These are phyloP conservation scores for Xylaria bambusicola DNA, from an alignment of 495 filamentous ascomycete genomes.

Conservation along the genomic window DNA sequence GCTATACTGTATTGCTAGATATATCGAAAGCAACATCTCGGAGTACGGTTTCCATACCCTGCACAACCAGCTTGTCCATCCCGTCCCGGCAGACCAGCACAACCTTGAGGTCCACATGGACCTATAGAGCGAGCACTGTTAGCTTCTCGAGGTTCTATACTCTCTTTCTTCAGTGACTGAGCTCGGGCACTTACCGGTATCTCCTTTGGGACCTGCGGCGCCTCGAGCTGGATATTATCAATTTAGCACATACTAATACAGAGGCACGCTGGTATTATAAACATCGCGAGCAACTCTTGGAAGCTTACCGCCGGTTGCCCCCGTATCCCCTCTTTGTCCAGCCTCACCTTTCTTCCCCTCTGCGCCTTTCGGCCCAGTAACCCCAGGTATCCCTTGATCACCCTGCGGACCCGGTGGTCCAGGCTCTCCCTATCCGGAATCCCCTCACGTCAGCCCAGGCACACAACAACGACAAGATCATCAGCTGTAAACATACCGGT, in stretches of 20 bases:
- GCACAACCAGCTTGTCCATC: constrained; percentile 6
- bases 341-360: background rate
- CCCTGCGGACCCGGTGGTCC: background rate
- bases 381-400: constrained; percentile 1
- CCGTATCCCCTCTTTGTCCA: background rate
- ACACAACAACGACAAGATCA: background rate
- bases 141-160: too few relatives aligned
- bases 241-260: background rate
- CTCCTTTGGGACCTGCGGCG: background rate
- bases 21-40: background rate
- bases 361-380: background rate
- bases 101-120: constrained; percentile 6
- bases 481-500: background rate
- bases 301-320: background rate
- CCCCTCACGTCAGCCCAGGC: background rate
- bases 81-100: background rate
- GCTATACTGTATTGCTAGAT: background rate
- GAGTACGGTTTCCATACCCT: constrained; percentile 1
- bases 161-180: background rate
- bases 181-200: background rate
- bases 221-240: background rate
- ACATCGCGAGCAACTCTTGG: background rate
- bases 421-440: background rate
- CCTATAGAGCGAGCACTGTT: constrained; percentile 10
- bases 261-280: background rate